These are phyloP conservation scores for Nemophila menziesii DNA, from an alignment of 257 asterid genomes.

Conservation along the genomic window DNA sequence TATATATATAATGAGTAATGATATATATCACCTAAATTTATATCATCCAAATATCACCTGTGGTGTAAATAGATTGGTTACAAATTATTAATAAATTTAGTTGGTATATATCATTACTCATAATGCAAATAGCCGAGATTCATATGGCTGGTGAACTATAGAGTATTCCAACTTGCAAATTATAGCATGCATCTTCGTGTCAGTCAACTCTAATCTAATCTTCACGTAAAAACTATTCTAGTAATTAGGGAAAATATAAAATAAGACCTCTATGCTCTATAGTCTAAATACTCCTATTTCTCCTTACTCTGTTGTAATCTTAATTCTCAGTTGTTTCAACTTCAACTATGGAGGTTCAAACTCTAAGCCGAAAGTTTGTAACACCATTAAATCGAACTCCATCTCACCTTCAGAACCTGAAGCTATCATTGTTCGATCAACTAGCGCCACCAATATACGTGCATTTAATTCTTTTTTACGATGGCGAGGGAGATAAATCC, in stretches of 20 bases:
- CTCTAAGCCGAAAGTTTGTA: slow-evolving; percentile 11
- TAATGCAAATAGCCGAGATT: no score
- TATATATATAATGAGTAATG: no score
- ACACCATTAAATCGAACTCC: slow-evolving; percentile 21
- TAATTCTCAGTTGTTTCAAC: not conserved
- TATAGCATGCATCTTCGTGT: not conserved
- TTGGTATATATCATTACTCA: no score
- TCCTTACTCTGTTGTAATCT: no score
- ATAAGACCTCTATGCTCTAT: no score
- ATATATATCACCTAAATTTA: no score
- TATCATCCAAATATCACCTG: no score
- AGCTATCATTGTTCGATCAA: slow-evolving; percentile 13
- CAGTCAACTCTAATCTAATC: not conserved
- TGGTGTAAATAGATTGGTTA: no score
- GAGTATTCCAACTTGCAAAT: not conserved
- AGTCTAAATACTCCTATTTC: no score
- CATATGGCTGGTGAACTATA: no score
- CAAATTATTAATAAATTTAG: no score
- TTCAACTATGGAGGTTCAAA: slow-evolving; percentile 4
- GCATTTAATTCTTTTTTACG: slow-evolving; percentile 5
- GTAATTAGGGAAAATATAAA: no score
- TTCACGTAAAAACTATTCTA: not conserved
- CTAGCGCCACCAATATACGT: slow-evolving; percentile 8
- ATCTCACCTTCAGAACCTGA: slow-evolving; percentile 4
- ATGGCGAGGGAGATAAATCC: not conserved